Percentiles rank a stretch among this genome's conserved stretches.
Evolutionary conservation across 2,329 filamentous ascomycete genomes (phyloP).

Genomic region (Diaporthe aspalathi): DNA sequence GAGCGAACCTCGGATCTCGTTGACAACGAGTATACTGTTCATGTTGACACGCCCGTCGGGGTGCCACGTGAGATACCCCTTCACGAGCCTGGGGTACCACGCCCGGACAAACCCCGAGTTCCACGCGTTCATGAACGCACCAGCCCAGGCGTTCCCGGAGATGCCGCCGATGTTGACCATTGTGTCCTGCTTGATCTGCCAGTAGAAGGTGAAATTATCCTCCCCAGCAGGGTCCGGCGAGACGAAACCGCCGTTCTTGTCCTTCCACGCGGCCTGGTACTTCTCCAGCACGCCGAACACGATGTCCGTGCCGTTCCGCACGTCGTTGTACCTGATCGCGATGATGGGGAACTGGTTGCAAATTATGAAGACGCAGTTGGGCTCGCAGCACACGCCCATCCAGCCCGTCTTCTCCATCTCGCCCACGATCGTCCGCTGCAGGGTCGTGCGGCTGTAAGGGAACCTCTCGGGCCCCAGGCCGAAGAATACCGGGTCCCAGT

Average conservation of each 20-base stretch:
- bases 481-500: constrained; percentile 54
- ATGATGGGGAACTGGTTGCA: constrained; percentile 59
- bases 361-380: constrained; percentile 53
- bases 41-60: constrained; percentile 41
- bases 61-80: constrained; percentile 45
- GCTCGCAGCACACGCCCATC: constrained; percentile 57
- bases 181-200: constrained; percentile 45
- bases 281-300: constrained; percentile 49
- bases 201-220: constrained; percentile 44
- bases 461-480: constrained; percentile 52
- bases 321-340: constrained; percentile 52
- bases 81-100: constrained; percentile 42
- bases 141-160: constrained; percentile 16
- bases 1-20: constrained; percentile 42
- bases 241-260: constrained; percentile 46
- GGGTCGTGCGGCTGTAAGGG: constrained; percentile 45
- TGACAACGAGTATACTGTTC: constrained; percentile 44
- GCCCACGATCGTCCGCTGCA: constrained; percentile 51
- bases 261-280: constrained; percentile 50
- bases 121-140: constrained; percentile 53
- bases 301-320: constrained; percentile 48
- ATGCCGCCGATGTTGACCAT: constrained; percentile 34
- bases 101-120: constrained; percentile 48
- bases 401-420: constrained; percentile 53
- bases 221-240: background rate